Evolutionary conservation across 2,329 filamentous ascomycete genomes (phyloP).

Genomic region (Fusarium sp.): DNA sequence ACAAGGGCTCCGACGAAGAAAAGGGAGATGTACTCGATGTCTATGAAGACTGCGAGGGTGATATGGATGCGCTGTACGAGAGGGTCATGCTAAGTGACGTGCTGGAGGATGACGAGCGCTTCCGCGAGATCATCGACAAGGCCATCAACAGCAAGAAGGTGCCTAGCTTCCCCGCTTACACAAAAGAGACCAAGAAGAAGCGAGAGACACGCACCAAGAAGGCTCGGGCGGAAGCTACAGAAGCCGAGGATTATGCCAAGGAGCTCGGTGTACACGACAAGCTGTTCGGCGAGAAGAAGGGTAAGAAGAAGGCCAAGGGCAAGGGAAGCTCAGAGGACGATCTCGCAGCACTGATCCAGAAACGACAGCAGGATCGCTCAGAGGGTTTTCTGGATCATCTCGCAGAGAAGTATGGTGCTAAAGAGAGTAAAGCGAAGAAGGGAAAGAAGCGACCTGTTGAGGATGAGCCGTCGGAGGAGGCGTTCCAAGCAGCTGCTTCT

Average conservation of each 20-base stretch:
- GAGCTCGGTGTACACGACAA: constrained; percentile 81
- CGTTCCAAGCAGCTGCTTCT: constrained; percentile 69
- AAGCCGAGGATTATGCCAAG: constrained; percentile 81
- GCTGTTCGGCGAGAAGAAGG: constrained; percentile 69
- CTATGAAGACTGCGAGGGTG: constrained; percentile 79
- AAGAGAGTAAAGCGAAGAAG: constrained; percentile 60
- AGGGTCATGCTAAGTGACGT: constrained; percentile 89
- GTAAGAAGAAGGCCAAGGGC: constrained; percentile 57
- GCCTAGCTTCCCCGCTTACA: constrained; percentile 75
- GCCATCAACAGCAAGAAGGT: constrained; percentile 81
- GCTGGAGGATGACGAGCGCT: constrained; percentile 86
- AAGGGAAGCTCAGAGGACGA: constrained; percentile 62
- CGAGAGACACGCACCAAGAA: constrained; percentile 69
- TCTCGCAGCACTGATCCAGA: constrained; percentile 80
- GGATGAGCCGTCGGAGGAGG: constrained; percentile 73
- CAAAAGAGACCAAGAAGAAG: constrained; percentile 77
- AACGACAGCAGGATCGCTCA: constrained; percentile 73
- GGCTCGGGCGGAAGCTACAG: constrained; percentile 75
- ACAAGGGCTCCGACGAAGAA: constrained; percentile 91
- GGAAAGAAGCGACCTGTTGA: constrained; percentile 69
- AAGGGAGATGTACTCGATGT: constrained; percentile 79
- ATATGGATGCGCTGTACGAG: constrained; percentile 83
- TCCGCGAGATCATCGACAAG: constrained; percentile 82
- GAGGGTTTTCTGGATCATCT: constrained; percentile 77
- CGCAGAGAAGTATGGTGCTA: constrained; percentile 79